These are phyloP conservation scores for Setomelanomma holmii DNA, from an alignment of 2,329 filamentous ascomycete species.

Conservation along the genomic window DNA sequence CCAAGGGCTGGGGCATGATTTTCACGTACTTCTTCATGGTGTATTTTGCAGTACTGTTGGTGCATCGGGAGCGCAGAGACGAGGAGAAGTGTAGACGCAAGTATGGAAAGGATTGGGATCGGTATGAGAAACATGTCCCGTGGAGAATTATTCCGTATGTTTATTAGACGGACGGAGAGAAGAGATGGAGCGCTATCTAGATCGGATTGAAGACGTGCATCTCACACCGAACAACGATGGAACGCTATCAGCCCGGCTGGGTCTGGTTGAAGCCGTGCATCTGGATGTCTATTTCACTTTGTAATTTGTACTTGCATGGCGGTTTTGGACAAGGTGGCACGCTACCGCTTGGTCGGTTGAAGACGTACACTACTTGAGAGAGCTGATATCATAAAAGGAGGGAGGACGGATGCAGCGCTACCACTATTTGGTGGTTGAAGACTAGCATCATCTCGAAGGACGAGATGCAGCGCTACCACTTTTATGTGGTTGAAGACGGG, in stretches of 20 bases:
- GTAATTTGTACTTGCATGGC: not conserved
- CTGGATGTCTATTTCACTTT: not conserved
- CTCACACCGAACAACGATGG: slow-evolving; percentile 9
- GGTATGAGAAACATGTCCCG: slow-evolving; percentile 82
- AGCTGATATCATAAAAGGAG: not conserved
- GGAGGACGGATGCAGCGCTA: slow-evolving; percentile 25
- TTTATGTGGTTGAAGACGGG: slow-evolving; percentile 23
- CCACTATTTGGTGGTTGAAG: slow-evolving; percentile 21
- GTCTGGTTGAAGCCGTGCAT: slow-evolving; percentile 27
- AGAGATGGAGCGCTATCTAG: slow-evolving; percentile 35
- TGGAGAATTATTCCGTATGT: slow-evolving; percentile 85
- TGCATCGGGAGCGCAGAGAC: slow-evolving; percentile 86
- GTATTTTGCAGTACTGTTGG: slow-evolving; percentile 85
- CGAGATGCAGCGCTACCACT: slow-evolving; percentile 20
- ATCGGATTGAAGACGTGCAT: slow-evolving; percentile 36
- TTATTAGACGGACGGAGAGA: slow-evolving; percentile 62
- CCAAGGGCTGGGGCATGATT: slow-evolving; percentile 82
- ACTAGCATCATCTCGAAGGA: slow-evolving; percentile 16
- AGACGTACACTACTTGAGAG: slow-evolving; percentile 33
- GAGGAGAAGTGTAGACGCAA: slow-evolving; percentile 91
- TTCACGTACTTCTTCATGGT: slow-evolving; percentile 95
- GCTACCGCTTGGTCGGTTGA: slow-evolving; percentile 31
- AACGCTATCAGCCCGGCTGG: slow-evolving; percentile 30
- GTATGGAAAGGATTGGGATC: slow-evolving; percentile 91
- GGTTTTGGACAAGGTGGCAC: slow-evolving; percentile 13